Base-by-base conservation (phyloP, 2,329 filamentous ascomycete species). In the Thyridium curvatum region DNA sequence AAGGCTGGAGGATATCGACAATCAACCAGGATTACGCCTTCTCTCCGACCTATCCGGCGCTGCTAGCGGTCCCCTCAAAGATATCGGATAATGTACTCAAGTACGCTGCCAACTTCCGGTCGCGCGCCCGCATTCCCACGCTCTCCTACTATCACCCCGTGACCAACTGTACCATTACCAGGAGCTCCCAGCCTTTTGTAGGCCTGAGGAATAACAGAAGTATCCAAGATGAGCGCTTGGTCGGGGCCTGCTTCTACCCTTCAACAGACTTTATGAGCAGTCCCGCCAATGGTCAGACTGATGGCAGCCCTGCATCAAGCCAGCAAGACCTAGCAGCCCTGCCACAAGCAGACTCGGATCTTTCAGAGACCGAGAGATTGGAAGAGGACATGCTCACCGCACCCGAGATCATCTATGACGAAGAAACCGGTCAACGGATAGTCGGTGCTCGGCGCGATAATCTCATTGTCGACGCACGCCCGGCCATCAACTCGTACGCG, bases 1-100 rank as follows among this genome's bases (percentile, higher is more conserved):
- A 76, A 51, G 86, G 85, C 18, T 98, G 93, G 93, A 82, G 93
- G 45, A 79, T 98, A 56, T 90, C 88, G 8, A 78, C 78, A 38
- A 89, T 98, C 65, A 98, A 98, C 62, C 69, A 77, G 38, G 87
- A 95, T 62, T 97, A 95, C 58, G 71, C 69, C 47, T 97, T 96
- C 55, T 95, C 90, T 37, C 84, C 89, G 18, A 97, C 93, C 3
- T 98, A 98, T 58, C 93, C 93, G 12, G 79, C 82, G 4, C 58
- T 94, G 34, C 71, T 98, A 17, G 84, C 84, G 10, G 90, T 98
- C 14, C 93, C 93, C 16, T 80, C 83, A 17, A 79, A 77, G 42
- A 94, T 98, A 49, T 97, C 91, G n/a, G 93, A 98, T 62, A 96
- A 93, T 54, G 89, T 91, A 35, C 76, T 98, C 36, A 95, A 95